Base-by-base conservation (phyloP, 768 basidiomycete species). In the Mycena belliarum region DNA sequence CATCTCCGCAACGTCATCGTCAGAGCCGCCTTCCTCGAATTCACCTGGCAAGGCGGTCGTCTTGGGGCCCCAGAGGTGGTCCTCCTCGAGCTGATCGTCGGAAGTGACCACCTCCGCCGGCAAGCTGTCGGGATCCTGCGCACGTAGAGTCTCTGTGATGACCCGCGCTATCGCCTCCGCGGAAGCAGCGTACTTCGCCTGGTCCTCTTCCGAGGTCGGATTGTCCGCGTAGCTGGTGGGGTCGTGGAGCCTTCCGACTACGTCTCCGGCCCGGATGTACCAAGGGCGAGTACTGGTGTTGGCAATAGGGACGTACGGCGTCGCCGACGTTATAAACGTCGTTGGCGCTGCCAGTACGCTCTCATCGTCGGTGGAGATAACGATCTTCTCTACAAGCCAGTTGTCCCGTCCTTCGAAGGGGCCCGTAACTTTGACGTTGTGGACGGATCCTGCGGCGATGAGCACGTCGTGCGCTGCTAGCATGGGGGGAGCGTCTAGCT, bases 51-150 rank as follows among this genome's bases (percentile, higher is more conserved):
- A 24, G 7, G 68, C 67, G 1, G 65, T 45, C 1, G 64, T 68
- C 28, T 71, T 71, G 6, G 67, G 66, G 1, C 65, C 63, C 56
- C 61, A 64, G 3, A 50, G 26, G 7, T 35, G 7, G 26, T 62
- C 54, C 18, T 66, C 64, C 1, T 48, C 40, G 0, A 20, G 16
- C 28, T 48, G 15, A 15, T 57, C 54, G 33, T 50, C 50, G 16
- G 21, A 16, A 2, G 32, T 7, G 1, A 2, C 16, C 0, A 25
- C 12, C 7, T 32, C 23, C 12, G 40, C 3, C 2, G 26, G 46
- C 4, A 18, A n/a, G 4, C 4, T n/a, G 5, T 14, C 7, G 6
- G 42, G 40, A n/a, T 57, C 42, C 24, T 50, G 55, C 21, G 44
- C 43, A 5, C 32, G 25, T 25, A 46, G 38, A 6, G 38, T 40